Base-by-base conservation (phyloP, 768 basidiomycete species). In the Pulveroboletus sp. region DNA sequence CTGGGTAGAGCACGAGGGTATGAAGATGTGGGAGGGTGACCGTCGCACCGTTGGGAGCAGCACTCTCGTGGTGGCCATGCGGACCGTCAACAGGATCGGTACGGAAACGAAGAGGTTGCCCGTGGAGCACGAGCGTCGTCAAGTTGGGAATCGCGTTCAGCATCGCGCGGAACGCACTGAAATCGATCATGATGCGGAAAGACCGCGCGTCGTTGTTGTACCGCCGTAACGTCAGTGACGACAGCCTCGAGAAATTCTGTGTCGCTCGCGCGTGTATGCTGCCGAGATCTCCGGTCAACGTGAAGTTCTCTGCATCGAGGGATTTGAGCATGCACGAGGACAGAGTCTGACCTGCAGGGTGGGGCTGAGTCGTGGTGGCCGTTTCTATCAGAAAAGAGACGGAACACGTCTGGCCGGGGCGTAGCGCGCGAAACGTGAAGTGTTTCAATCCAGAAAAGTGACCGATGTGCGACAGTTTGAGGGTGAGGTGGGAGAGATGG, bases 1-100 rank as follows among this genome's bases (percentile, higher is more conserved):
- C 57, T 0, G 65, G 65, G 31, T 67, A 67, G 26, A 66, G 52
- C 41, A 66, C 57, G 45, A 66, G 57, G 6, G 60, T 64, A n/a
- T 58, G 65, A 40, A 66, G 62, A 36, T 62, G 43, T n/a, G 57
- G 65, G 5, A 66, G 52, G 10, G 60, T 33, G 30, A 68, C 35
- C 12, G 33, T 55, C 7, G 50, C 10, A 4, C 35, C 6, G 39
- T 33, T 47, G 6, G 39, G 15, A 32, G 15, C 1, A 15, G 37
- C 33, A 8, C 38, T 41, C 35, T 39, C 46, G 10, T 43, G 44
- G 26, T 50, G 46, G 27, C 35, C 43, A 17, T 58, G 52, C 26
- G 31, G 39, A 40, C 47, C 26, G 6, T 57, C 39, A 7, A 51
- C 30, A 0, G 59, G 52, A 40, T 52, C 46, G 11, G 50, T 49